Percentiles rank a stretch among this genome's conserved stretches.
Conservation (phyloP, 768 basidiomycete species). For the Podaxis sp. region DNA sequence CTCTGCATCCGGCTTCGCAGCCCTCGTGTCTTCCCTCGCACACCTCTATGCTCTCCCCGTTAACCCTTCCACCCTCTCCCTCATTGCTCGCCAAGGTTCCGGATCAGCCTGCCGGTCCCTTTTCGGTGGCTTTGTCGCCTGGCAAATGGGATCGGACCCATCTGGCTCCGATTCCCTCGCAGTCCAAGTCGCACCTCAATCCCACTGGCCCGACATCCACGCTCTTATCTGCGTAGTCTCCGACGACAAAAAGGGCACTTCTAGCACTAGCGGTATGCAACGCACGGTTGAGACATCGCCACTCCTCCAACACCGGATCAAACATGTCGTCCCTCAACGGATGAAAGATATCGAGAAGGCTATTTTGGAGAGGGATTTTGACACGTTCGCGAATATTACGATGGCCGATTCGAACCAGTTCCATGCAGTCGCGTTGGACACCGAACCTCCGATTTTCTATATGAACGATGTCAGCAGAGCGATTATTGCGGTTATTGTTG, state of each 20-base stretch:
- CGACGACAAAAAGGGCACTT: slow-evolving; percentile 95
- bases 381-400: slow-evolving; percentile 85
- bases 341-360: slow-evolving; percentile 84
- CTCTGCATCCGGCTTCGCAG: slow-evolving; percentile 96
- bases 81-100: slow-evolving; percentile 95
- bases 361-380: slow-evolving; percentile 79
- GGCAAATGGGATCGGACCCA: slow-evolving; percentile 69
- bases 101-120: slow-evolving; percentile 98
- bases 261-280: slow-evolving; percentile 96
- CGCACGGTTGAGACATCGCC: slow-evolving; percentile 90
- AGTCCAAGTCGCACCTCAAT: slow-evolving; percentile 77
- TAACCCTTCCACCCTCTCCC: slow-evolving; percentile 77
- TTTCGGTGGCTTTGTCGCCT: slow-evolving; percentile 96
- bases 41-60: slow-evolving; percentile 81
- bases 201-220: slow-evolving; percentile 94
- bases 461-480: slow-evolving; percentile 96
- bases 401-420: slow-evolving; percentile 99
- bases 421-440: slow-evolving; percentile 97
- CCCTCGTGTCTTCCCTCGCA: slow-evolving; percentile 87
- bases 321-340: slow-evolving; percentile 78
- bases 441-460: slow-evolving; percentile 97
- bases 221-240: slow-evolving; percentile 97
- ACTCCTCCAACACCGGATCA: slow-evolving; percentile 87
- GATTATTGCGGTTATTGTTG: slow-evolving; percentile 89
- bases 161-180: slow-evolving; percentile 89